Evolutionary conservation across 2,329 filamentous ascomycete species (phyloP).

Genomic region (Coniochaeta pulveracea): DNA sequence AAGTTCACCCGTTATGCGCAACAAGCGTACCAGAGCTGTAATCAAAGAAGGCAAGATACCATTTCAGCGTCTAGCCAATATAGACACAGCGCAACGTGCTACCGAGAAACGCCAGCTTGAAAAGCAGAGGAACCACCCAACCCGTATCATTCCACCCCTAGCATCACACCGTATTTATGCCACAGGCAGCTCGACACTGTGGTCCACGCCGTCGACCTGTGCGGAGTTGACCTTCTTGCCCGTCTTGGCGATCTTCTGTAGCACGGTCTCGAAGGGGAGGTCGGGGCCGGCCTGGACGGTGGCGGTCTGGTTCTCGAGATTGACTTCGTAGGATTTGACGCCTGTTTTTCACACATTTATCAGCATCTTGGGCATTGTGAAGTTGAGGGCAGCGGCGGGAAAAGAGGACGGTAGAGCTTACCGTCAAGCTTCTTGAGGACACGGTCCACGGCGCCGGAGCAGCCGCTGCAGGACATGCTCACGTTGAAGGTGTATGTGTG

Average conservation of each 20-base stretch:
- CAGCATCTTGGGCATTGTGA: not conserved
- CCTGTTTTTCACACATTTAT: constrained; percentile 8
- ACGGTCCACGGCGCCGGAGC: constrained; percentile 85
- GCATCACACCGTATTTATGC: constrained; percentile 21
- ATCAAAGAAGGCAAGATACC: too few relatives aligned
- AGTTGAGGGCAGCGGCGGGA: constrained; percentile 5
- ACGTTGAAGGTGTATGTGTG: constrained; percentile 79
- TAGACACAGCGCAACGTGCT: too few relatives aligned
- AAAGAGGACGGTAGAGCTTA: constrained; percentile 26
- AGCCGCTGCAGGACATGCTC: constrained; percentile 89
- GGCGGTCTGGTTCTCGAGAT: constrained; percentile 75
- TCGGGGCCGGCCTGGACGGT: constrained; percentile 59
- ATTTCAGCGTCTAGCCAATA: too few relatives aligned
- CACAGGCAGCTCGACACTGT: constrained; percentile 29
- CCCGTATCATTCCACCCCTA: constrained; percentile 9
- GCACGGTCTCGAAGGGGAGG: constrained; percentile 68
- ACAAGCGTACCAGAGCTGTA: too few relatives aligned
- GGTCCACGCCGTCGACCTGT: constrained; percentile 54
- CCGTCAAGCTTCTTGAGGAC: constrained; percentile 88
- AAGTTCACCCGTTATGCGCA: too few relatives aligned
- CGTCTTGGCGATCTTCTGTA: constrained; percentile 86
- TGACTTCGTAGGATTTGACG: constrained; percentile 58
- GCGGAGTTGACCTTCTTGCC: constrained; percentile 81
- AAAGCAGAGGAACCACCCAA: too few relatives aligned
- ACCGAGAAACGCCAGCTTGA: too few relatives aligned